A percentile compares a stretch with the other conserved stretches of the same genome.
These are phyloP conservation scores for Elsinoe batatas DNA, from an alignment of 2,329 filamentous ascomycete species.

Conservation along the genomic window DNA sequence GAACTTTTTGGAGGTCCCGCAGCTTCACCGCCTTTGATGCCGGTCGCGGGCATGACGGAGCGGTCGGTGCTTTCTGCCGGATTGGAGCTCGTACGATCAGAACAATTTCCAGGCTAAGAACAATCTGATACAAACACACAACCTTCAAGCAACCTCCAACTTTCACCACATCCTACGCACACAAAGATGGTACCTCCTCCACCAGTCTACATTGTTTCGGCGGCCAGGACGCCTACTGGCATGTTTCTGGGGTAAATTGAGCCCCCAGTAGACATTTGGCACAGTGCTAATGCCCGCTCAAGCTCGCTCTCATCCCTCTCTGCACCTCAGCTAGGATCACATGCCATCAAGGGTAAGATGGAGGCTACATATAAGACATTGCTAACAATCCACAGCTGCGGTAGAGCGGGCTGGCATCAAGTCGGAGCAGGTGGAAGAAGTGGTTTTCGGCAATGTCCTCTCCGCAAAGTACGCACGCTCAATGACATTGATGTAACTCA, in stretches of 20 bases:
- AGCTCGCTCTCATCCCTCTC: constrained; percentile 82
- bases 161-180: constrained; percentile 7
- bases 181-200: constrained; percentile 63
- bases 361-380: constrained; percentile 15
- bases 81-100: constrained; percentile 13
- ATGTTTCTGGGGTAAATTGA: constrained; percentile 74
- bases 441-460: constrained; percentile 97
- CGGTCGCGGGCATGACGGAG: background rate
- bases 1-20: constrained; percentile 10
- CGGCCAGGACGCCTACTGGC: constrained; percentile 80
- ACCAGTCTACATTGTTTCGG: constrained; percentile 92
- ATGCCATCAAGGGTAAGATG: constrained; percentile 77
- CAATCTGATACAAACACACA: background rate
- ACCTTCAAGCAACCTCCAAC: background rate
- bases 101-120: constrained; percentile 1
- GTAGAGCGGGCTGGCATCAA: constrained; percentile 82
- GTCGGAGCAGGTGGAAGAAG: constrained; percentile 82
- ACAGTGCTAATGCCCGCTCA: constrained; percentile 21
- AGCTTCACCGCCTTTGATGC: constrained; percentile 3
- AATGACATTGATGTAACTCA: constrained; percentile 13
- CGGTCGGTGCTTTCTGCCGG: constrained; percentile 10
- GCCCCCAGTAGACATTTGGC: constrained; percentile 20
- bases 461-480: constrained; percentile 66
- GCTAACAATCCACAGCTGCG: constrained; percentile 45
- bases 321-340: constrained; percentile 76